Evolutionary conservation across 1,284 basidiomycete species (phyloP), one percentile per base, ranked within the genome.

Genomic region (Leccinum subrobustum): DNA sequence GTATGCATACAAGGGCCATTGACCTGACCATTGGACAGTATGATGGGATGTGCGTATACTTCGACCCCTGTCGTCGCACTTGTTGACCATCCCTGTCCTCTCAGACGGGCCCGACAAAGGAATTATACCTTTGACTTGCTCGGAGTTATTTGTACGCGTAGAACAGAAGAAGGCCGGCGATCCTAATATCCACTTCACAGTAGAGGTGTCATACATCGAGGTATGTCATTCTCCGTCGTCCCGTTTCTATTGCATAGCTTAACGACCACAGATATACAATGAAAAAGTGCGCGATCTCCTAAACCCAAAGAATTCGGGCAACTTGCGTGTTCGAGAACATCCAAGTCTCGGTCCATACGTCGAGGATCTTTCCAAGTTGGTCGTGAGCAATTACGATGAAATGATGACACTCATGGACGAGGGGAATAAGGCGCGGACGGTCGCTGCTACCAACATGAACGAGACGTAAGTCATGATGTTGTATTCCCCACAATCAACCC

Each of bases 401-500:
- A 96, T 99, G 88, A 97, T 98, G 88, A 94, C 89, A 7, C 87
- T 99, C 71, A 98, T 98, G 96, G 96, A 99, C 78, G 96, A 99
- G 75, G 96, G 96, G 50, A 99, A 98, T 77, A 98, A 99, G 80
- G 94, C 93, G 51, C 83, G 96, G 52, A 98, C 96, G 25, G 96
- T 99, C 9, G 97, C 97, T 9, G 96, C 97, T 20, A 99, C 97
- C 23, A 94, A 97, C 77, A 99, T 99, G 97, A 99, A 99, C 77
- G 97, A 99, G 79, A 98, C 97, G 78, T 91, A 70, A 66, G 87
- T 79, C 29, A 23, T 42, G 3, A 52, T 25, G 27, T 44, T n/a
- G 7, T 23, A 12, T 27, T 44, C 25, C 60, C 48, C 51, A 14
- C 27, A 52, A 42, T 31, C 27, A 18, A 11, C 35, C 2, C 6